Conservation (phyloP, 192 early-diverging fungal species). For the Backusella sp. region DNA sequence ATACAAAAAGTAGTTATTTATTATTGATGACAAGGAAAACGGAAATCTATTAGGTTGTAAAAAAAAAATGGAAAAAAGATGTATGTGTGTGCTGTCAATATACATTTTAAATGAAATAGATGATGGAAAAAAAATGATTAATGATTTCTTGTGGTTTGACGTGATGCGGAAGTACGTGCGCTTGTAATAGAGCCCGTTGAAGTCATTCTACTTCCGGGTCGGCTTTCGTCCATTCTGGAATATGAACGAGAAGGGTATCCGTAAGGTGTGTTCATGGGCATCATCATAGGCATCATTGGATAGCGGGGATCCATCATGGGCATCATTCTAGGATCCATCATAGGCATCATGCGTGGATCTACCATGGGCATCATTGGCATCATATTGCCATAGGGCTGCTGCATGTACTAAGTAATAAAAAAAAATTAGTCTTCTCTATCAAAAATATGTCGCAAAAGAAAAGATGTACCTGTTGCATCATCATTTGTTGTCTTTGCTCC, state of each 20-base stretch:
- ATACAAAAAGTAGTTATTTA: not conserved
- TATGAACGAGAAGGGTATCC: not conserved
- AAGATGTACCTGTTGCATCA: slow-evolving; percentile 8
- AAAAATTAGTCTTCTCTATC: not conserved
- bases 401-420: slow-evolving; percentile 2
- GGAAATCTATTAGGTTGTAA: not conserved
- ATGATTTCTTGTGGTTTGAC: not conserved
- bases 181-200: not conserved
- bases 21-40: not conserved
- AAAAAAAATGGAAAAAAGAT: not conserved
- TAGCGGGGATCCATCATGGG: not conserved
- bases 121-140: not conserved
- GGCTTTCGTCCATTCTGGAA: not conserved
- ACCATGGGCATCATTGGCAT: slow-evolving; percentile 13
- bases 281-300: slow-evolving; percentile 1
- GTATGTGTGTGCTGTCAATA: not conserved
- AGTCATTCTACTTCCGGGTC: slow-evolving; percentile 4
- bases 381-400: not conserved
- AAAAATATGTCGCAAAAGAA: not conserved
- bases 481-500: slow-evolving; percentile 14
- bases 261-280: not conserved
- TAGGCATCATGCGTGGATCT: slow-evolving; percentile 12
- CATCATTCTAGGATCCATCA: slow-evolving; percentile 14
- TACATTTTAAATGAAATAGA: not conserved
- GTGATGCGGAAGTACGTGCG: not conserved